A percentile compares a stretch with the other conserved stretches of the same genome.
phyloP scores from a whole-genome alignment of 2,329 filamentous ascomycete species.

The Chaetomium sp. region DNA sequence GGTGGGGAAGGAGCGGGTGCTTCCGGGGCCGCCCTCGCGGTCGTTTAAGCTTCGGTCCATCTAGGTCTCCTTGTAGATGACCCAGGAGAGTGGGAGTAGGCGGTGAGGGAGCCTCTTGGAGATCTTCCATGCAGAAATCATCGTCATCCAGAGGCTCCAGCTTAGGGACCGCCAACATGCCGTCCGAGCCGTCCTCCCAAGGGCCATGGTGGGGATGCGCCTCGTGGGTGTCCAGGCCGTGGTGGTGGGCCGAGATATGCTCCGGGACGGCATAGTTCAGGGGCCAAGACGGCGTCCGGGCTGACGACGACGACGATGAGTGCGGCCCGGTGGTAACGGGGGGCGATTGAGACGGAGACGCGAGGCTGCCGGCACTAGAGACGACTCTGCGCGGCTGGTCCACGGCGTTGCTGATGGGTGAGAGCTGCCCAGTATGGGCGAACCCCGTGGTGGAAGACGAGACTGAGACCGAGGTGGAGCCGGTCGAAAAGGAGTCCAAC shows the following conservation, averaged over 20 bases:
- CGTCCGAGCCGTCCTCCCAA: constrained; percentile 44
- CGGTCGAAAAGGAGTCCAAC: constrained; percentile 26
- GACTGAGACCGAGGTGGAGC: constrained; percentile 29
- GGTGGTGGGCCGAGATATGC: constrained; percentile 27
- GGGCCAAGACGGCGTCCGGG: constrained; percentile 41
- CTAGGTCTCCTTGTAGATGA: constrained; percentile 15
- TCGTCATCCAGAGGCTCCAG: constrained; percentile 51
- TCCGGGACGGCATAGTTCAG: constrained; percentile 32
- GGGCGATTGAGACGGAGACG: constrained; percentile 32
- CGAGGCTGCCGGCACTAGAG: constrained; percentile 22
- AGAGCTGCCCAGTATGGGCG: constrained; percentile 42
- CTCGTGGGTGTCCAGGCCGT: constrained; percentile 21
- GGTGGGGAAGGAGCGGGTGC: constrained; percentile 58
- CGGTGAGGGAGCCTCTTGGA: constrained; percentile 40
- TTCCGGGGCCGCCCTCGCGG: constrained; percentile 78
- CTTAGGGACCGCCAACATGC: constrained; percentile 45
- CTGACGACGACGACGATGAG: constrained; percentile 41
- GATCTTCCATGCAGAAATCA: constrained; percentile 46
- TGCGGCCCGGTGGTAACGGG: constrained; percentile 38
- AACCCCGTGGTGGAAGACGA: constrained; percentile 25
- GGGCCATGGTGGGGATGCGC: constrained; percentile 30
- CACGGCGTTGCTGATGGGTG: constrained; percentile 47
- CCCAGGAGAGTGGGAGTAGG: constrained; percentile 21
- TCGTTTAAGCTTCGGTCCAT: constrained; percentile 47
- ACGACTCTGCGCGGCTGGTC: constrained; percentile 29